Evolutionary conservation across 768 basidiomycete species (phyloP), one percentile per base, ranked within the genome.

Genomic region (Leccinum uliginosum): DNA sequence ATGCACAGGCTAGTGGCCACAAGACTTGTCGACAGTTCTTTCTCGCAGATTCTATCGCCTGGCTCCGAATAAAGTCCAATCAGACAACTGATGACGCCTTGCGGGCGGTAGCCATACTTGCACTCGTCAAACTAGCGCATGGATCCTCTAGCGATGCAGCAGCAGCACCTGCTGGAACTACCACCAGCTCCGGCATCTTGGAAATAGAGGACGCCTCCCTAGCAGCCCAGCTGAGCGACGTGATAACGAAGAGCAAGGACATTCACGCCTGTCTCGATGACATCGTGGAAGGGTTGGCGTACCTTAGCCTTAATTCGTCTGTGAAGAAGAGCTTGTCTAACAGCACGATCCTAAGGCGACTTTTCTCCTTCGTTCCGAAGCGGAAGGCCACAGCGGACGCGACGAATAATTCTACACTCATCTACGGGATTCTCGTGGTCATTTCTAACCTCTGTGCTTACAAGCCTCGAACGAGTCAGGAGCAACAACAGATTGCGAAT

Each of bases 271-370:
- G 82, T 12, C 62, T 83, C 15, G 72, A 77, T 8, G 86, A 93
- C 59, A 85, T 85, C 4, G 77, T 94, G 14, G 94, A 97, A 73
- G 92, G 87, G 0, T 74, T 97, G 50, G 90, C 89, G n/a, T 89
- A 94, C 71, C 81, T 93, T 55, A 90, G 84, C 56, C 74, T 80
- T 49, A 79, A 84, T 61, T 77, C 89, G 1, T 58, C 69, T 2
- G 77, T 88, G 56, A 89, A 91, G 66, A 84, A 89, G 57, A 66
- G 62, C 24, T 71, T 94, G 51, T 81, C 86, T 7, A 74, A 72
- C 15, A 79, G 85, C 60, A 17, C 74, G 0, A 84, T 92, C 68
- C 76, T 92, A 47, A 75, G 74, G 51, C 73, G 74, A 49, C 77
- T 87, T 8, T 84, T 86, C 65, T 67, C 80, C 17, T 74, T 87